Evolutionary conservation across 257 asterid species (phyloP), one percentile per base, ranked within the genome.

Genomic region (Misopates orontium): DNA sequence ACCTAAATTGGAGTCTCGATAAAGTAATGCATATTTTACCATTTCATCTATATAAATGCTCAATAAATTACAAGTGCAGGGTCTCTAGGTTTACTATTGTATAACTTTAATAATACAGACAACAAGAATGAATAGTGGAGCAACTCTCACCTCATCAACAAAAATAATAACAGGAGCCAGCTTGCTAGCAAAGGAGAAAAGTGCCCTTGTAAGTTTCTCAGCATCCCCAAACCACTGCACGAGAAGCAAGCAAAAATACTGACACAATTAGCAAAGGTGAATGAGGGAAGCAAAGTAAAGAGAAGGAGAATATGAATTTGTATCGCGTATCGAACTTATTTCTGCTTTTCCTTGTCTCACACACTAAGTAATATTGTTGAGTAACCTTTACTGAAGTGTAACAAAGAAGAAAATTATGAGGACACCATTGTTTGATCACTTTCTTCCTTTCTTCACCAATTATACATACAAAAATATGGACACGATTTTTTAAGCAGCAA

Each of bases 181-280:
- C 82, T 85, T 90, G 88, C 95, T 86, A 60, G 99, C 97, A 78
- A 90, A 94, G 65, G 99, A 94, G 83, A 94, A 94, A 56, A 94
- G 96, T 48, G 96, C 95, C 83, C 77, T 85, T 7, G 97, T 94
- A 64, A 94, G 96, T 75, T 94, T 94, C 76, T 94, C 99, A 66
- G 97, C 97, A 54, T 94, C 99, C 62, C 99, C 99, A 80, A 94
- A 94, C 99, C 99, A 94, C 99, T 94, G 92, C 84, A 90, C 25
- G 64, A 64, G 56, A 71, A 79, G 64, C 77, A 77, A 73, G 55
- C 20, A 53, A 47, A 59, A 55, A 17, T 41, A 64, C 42, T 56
- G 61, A 59, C 24, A 68, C 4, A 16, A 51, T 20, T 28, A 66
- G 15, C 40, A 32, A 23, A 65, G 32, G n/a, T 52, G 20, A 18